Evolutionary conservation across 192 early-diverging fungal genomes (phyloP).

Genomic region (Backusella psychrophila): DNA sequence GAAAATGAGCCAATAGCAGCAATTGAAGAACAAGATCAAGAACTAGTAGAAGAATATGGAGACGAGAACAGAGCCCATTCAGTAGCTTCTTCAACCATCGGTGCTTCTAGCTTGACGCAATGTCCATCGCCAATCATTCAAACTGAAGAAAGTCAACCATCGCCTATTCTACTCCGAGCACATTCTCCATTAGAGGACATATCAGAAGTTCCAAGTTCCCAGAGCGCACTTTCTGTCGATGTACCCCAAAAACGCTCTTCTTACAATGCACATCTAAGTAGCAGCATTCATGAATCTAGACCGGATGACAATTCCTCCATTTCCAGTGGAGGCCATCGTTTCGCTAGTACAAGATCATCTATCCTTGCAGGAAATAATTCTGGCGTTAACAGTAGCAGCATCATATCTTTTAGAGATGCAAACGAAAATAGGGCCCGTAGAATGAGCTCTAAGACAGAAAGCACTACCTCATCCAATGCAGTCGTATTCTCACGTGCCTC

Average conservation of each 20-base stretch:
- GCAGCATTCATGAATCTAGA: neutral
- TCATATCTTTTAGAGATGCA: conserved; percentile 2
- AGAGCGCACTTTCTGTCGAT: neutral
- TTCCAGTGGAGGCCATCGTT: neutral
- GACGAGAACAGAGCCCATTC: neutral
- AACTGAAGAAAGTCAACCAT: neutral
- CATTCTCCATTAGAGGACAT: neutral
- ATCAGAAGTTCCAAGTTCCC: neutral
- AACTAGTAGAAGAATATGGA: neutral
- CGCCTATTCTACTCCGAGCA: neutral
- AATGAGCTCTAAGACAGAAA: conserved; percentile 2
- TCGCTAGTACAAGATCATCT: neutral
- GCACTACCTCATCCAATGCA: neutral
- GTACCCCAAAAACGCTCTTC: neutral
- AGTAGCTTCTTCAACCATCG: neutral
- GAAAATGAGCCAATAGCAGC: neutral
- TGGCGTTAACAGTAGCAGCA: neutral
- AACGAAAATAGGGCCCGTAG: neutral
- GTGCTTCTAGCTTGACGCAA: neutral
- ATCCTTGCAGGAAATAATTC: conserved; percentile 6
- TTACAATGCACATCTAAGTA: neutral
- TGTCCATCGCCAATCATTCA: neutral
- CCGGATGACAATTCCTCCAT: neutral
- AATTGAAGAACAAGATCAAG: neutral
- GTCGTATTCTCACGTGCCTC: neutral